Base-by-base conservation (phyloP, 2,329 filamentous ascomycete species). In the Periconia sp. region DNA sequence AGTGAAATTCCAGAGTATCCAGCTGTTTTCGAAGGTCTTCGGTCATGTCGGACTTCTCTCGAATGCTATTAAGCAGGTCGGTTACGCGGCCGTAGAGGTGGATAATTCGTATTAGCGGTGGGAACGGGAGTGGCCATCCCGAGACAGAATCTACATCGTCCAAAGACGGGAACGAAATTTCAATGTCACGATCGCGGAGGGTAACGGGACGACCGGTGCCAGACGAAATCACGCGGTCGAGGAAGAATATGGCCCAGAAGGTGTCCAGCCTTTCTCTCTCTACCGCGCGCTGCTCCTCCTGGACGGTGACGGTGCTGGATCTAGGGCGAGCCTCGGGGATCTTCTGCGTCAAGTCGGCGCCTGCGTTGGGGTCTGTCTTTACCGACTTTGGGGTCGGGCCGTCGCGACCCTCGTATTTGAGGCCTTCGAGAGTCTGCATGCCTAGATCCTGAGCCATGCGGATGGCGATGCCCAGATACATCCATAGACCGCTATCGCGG, bases 401-500 rank as follows among this genome's bases (percentile, higher is more conserved):
- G 36, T 74, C 73, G 13, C 72, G 73, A 11, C 81, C 81, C 46
- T 77, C 78, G 40, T 80, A 78, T 46, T 74, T 78, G 28, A 95
- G 78, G 0, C 89, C 90, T 51, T 92, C 86, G 12, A 88, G 78
- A 52, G 91, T 95, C 55, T 92, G 88, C 52, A 95, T 77, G 0
- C 91, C 90, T 8, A 95, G 71, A 60, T 91, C 87, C 47, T 89
- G 82, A 0, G 86, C 86, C 83, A 91, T 88, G 4, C 90, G 85
- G 47, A 95, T 95, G 0, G 90, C 86, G 37, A 92, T 85, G 0
- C 90, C 91, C 1, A 95, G 77, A 62, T 95, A 95, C 89, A 95
- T 95, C 90, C 91, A 96, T 5, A 96, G 70, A 0, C 89, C 89
- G 65, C 89, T 95, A 61, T 95, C 91, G 57, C 92, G 88, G 53